Evolutionary conservation across 2,329 filamentous ascomycete genomes (phyloP), one percentile per base, ranked within the genome.

Genomic region (Lecanoromycetidae sp.): DNA sequence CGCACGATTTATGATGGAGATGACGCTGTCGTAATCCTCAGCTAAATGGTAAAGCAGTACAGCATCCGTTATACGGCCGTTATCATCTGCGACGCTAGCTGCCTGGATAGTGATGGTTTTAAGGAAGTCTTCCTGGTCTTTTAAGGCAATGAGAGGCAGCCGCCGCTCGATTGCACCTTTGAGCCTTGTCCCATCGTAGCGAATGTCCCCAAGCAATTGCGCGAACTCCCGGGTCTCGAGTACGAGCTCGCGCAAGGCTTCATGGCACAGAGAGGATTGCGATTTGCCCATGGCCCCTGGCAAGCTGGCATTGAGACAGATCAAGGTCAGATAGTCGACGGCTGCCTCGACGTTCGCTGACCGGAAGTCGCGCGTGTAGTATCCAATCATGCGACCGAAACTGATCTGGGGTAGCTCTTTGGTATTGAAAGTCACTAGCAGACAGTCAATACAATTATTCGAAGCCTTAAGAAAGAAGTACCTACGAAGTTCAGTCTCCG

Each of bases 181-280:
- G 56, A 94, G 86, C 50, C 88, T 82, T 52, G 79, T 81, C 19
- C 91, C 91, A 60, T 96, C 87, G 1, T 23, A 27, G 50, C 80
- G 77, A 57, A 98, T 87, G 61, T 98, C 93, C 44, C 93, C 91
- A 40, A 98, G 79, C 12, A 98, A 71, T 59, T 87, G 84, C 59
- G 88, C 90, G 64, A 96, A 98, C 61, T 98, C 91, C 55, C 90
- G 80, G 17, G 88, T 94, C 67, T 98, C 91, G n/a, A 98, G 74
- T 22, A 95, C 87, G 47, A 96, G 79, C 64, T 96, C 91, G 29
- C 88, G 84, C 48, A 98, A 71, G 5, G 87, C 90, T 64, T 94
- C 87, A 63, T 95, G 87, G 65, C 90, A 96, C 30, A 95, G 76
- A 39, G 76, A 78, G 44, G 80, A 77, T 61, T 94, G 90, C 35